These are phyloP conservation scores for Lithohypha guttulata DNA, from an alignment of 2,329 filamentous ascomycete genomes.

Conservation along the genomic window DNA sequence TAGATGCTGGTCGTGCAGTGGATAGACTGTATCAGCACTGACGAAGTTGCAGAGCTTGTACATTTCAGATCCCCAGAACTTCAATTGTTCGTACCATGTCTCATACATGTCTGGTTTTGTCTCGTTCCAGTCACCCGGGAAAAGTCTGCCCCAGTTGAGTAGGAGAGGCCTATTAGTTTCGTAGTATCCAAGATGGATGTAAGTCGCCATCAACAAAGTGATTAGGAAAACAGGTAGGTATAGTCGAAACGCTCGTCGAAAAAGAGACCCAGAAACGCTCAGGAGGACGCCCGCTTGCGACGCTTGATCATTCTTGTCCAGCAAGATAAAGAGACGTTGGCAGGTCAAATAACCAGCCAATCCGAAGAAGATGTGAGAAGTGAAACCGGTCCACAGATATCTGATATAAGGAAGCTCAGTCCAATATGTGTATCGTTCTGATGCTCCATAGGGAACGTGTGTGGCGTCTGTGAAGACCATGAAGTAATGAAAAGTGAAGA, in stretches of 20 bases:
- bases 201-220: constrained; percentile 31
- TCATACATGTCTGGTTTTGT: constrained; percentile 32
- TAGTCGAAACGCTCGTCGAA: constrained; percentile 34
- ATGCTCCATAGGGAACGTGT: constrained; percentile 30
- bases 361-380: constrained; percentile 37
- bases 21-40: constrained; percentile 17
- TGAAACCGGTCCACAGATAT: constrained; percentile 32
- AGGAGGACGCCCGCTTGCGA: constrained; percentile 32
- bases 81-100: constrained; percentile 26
- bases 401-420: constrained; percentile 35
- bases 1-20: constrained; percentile 36
- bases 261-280: constrained; percentile 32
- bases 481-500: constrained; percentile 36
- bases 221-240: constrained; percentile 35
- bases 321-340: constrained; percentile 26
- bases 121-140: constrained; percentile 23
- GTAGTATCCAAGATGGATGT: constrained; percentile 31
- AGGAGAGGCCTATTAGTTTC: constrained; percentile 17
- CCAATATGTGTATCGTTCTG: constrained; percentile 20
- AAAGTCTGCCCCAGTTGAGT: constrained; percentile 13
- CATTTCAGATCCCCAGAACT: constrained; percentile 28
- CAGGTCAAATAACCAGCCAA: constrained; percentile 39
- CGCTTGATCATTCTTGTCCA: constrained; percentile 30
- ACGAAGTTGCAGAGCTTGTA: constrained; percentile 20
- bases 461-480: constrained; percentile 34